phyloP scores from a whole-genome alignment of 2,329 filamentous ascomycete species.

The Exophiala phaeomuriformis region DNA sequence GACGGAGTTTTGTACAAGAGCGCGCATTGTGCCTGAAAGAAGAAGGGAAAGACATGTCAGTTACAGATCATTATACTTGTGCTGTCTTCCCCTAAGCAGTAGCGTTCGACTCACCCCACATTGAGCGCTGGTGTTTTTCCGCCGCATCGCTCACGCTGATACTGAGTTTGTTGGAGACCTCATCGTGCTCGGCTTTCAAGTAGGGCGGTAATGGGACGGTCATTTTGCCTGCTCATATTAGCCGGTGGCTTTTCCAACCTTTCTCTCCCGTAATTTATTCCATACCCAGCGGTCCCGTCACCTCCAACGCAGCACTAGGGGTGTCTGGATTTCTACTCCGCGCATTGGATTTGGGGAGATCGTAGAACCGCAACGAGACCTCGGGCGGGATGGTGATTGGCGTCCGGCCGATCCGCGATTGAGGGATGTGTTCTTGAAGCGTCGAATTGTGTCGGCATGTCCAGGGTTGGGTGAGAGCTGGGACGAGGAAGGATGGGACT shows the following conservation, averaged over 20 bases:
- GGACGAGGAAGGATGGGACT: slow-evolving; percentile 66
- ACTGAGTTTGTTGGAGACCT: slow-evolving; percentile 53
- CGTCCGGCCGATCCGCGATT: slow-evolving; percentile 79
- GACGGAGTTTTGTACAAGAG: slow-evolving; percentile 84
- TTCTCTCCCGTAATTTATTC: background rate
- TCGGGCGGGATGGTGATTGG: slow-evolving; percentile 74
- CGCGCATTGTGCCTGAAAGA: slow-evolving; percentile 70
- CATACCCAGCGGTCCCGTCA: slow-evolving; percentile 73
- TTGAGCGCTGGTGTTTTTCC: slow-evolving; percentile 71
- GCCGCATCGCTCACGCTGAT: slow-evolving; percentile 63
- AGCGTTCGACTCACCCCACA: slow-evolving; percentile 71
- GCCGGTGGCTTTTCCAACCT: slow-evolving; percentile 7
- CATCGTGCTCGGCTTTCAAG: slow-evolving; percentile 63
- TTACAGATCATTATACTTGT: background rate
- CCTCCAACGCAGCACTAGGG: slow-evolving; percentile 58
- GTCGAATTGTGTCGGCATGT: slow-evolving; percentile 31
- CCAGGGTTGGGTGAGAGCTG: slow-evolving; percentile 50
- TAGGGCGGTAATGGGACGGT: slow-evolving; percentile 73
- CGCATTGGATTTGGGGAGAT: slow-evolving; percentile 53
- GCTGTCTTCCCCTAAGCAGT: background rate
- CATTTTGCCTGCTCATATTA: slow-evolving; percentile 54
- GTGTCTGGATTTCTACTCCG: slow-evolving; percentile 56
- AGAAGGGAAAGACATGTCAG: slow-evolving; percentile 13
- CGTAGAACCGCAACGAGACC: slow-evolving; percentile 64
- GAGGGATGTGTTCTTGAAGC: slow-evolving; percentile 64